Evolutionary conservation across 2,329 filamentous ascomycete species (phyloP), one percentile per base, ranked within the genome.

Genomic region (Alternaria brassicae): DNA sequence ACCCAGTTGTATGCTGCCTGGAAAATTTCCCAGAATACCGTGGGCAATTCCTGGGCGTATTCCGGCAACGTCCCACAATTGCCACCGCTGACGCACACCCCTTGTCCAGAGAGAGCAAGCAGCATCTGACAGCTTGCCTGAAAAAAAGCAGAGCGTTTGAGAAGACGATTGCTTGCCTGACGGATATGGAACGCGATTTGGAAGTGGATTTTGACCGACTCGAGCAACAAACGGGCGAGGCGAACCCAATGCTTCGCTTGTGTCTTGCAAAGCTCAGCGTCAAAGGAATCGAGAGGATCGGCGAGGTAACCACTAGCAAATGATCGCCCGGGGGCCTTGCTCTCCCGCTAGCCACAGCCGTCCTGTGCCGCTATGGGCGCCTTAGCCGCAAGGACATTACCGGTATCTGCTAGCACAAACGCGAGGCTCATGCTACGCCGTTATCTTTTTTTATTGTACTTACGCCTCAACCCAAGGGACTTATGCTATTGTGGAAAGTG

Each of bases 231-330:
- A 36, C 30, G 7, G 45, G 45, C 13, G 45, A 49, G 30, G 13
- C 45, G 45, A 49, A 49, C 45, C 45, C 45, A 2, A 49, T 49
- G 45, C 21, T 49, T 23, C 45, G 45, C 6, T 49, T 49, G 45
- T 49, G 45, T 25, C 45, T 49, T 12, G 45, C 30, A 49, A 49
- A 49, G 30, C 45, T 49, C 45, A 49, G 45, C 12, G 45, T 49
- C 45, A 49, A 49, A 37, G 45, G 45, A 36, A 49, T 49, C 12
- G 19, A 12, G 19, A 49, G 21, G 15, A 49, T 49, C 10, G 30
- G 45, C 19, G 45, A 49, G 7, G 45, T 13, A n/a, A 7, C 19
- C 45, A 23, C 45, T 49, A 49, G 45, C 30, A 37, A 36, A 37
- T 49, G 30, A 49, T 49, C 19, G 30, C 30, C 10, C 12, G 19